Evolutionary conservation across 768 basidiomycete genomes (phyloP), one percentile per base, ranked within the genome.

Genomic region (Xerocomellus intermedius): DNA sequence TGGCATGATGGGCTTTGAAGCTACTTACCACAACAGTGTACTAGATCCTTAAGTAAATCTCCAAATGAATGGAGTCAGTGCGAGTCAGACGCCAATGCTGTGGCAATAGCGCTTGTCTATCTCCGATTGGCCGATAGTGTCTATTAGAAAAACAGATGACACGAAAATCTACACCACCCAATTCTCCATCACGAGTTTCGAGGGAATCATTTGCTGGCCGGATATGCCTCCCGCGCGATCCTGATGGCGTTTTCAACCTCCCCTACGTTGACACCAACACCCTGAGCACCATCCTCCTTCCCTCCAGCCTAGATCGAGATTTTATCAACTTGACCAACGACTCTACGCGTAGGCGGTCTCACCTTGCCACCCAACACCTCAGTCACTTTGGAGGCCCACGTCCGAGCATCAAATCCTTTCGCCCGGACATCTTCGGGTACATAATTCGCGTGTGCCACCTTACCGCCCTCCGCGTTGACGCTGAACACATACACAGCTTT

Each of bases 401-500:
- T 75, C 57, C 94, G 88, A 22, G 90, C 95, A 68, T 94, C 91
- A 45, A 90, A 77, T 14, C 86, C 85, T 58, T 82, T 80, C 30
- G 75, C 75, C 67, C 87, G 89, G 2, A 72, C 67, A 3, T 79
- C 76, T 13, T 86, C 77, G 0, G 87, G 83, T 42, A 98, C 79
- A 62, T 80, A 86, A 73, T 98, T 98, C 54, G 86, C 86, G 68
- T 98, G 95, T 13, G 87, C 85, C 57, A 98, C 85, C 69, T 89
- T 96, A 54, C 79, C 80, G 41, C 77, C 79, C 51, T 83, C 82
- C 1, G 64, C 52, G 62, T 97, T 92, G 17, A 82, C 75, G 64
- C 87, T 92, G 77, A 98, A 89, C 16, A 98, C 82, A 71, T 98
- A 98, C 19, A 91, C 79, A 4, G 90, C 82, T 73, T 95, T 98